Base-by-base conservation (phyloP, 352 stramenopile genomes). In the Globisporangium irregulare region DNA sequence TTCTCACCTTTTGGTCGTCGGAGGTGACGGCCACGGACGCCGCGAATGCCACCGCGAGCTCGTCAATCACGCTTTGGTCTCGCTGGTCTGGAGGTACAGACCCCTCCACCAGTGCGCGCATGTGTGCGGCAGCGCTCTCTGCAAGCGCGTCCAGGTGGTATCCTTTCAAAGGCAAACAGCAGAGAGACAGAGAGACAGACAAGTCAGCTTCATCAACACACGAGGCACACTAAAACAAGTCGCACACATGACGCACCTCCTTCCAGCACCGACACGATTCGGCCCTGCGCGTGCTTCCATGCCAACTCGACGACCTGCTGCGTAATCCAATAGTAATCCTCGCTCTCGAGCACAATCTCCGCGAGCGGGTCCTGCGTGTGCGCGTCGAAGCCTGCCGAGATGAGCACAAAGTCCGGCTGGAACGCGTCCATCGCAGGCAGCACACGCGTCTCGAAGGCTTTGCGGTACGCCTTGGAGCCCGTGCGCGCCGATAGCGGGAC, bases 311-410 rank as follows among this genome's bases (percentile, higher is more conserved):
- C 63, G 15, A 48, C 60, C 34, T 62, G 64, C 64, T 69, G 60
- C 43, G 60, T 71, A 20, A 67, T 57, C 58, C 59, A 71, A 38
- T 67, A 67, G 58, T 67, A 71, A n/a, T 71, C 66, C 15, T 66
- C 60, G 24, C 46, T 71, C 48, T 89, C 85, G 1, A 97, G 67
- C n/a, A 75, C 32, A 66, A 90, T 91, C 43, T 92, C 82, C n/a
- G 90, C 89, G 29, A 98, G 75, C 9, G 92, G 92, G 75, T 98
- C 94, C 69, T 97, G 95, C 54, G 89, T 77, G 69, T 98, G 95
- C 5, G 92, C 96, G 78, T 99, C 97, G 75, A 99, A 99, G 10
- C 97, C 97, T 41, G 96, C 94, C 24, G 89, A 98, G 57, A 99
- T 78, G 59, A 99, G 88, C 46, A 99, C 92, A 9, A 99, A 75